phyloP scores from a whole-genome alignment of 805 yeast species.

The Wickerhamomyces subpelliculosus region DNA sequence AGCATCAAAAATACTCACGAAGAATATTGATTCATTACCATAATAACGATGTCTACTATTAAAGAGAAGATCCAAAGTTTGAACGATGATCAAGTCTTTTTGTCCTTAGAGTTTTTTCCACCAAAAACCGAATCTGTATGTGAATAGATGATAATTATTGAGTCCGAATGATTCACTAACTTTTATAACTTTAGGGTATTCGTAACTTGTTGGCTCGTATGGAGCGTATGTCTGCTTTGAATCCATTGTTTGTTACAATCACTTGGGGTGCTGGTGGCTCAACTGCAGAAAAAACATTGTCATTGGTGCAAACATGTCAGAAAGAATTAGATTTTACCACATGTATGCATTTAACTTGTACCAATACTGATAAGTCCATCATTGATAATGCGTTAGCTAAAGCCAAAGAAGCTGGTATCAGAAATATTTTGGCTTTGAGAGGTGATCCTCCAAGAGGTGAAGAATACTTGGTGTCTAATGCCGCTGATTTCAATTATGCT shows the following conservation, averaged over 20 bases:
- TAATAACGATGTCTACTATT: conserved; percentile 42
- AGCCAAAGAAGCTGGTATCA: conserved; percentile 74
- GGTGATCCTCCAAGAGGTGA: conserved; percentile 90
- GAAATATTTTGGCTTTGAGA: conserved; percentile 84
- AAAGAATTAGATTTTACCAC: conserved; percentile 76
- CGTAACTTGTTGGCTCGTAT: conserved; percentile 80
- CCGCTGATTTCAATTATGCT: conserved; percentile 56
- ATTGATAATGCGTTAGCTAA: conserved; percentile 71
- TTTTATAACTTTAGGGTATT: conserved; percentile 43
- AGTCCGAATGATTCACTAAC: conserved; percentile 2
- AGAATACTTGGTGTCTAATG: conserved; percentile 45
- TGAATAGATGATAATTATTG: background rate
- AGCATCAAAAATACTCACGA: too few species aligned
- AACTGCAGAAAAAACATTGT: conserved; percentile 79
- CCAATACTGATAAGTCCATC: conserved; percentile 73
- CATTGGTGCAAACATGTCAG: conserved; percentile 73
- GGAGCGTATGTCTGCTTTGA: conserved; percentile 79
- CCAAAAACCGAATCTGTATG: conserved; percentile 78
- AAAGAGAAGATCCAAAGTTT: conserved; percentile 45
- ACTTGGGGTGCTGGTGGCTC: conserved; percentile 99
- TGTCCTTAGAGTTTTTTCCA: conserved; percentile 94
- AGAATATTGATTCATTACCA: conserved; percentile 36
- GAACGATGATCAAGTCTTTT: conserved; percentile 49
- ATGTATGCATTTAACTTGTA: conserved; percentile 92
- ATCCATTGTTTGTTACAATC: conserved; percentile 84